A percentile compares a stretch with the other conserved stretches of the same genome.
Evolutionary conservation across 208 protist species (phyloP).

Genomic region (Leishmania braziliensis): DNA sequence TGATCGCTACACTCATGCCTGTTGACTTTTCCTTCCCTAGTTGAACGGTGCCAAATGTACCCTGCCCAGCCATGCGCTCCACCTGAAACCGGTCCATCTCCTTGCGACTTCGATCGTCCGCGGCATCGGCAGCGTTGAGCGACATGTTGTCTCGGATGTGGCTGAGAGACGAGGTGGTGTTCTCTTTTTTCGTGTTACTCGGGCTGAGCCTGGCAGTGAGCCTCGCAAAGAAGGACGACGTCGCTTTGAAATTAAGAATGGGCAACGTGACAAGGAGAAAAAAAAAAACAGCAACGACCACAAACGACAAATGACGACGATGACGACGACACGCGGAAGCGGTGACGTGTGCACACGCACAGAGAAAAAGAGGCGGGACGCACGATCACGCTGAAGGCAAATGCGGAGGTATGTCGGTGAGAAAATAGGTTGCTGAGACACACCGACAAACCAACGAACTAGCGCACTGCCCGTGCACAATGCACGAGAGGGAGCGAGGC

Average conservation of each 20-base stretch:
- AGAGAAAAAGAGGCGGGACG: background rate
- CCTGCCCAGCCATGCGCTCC: slow-evolving; percentile 95
- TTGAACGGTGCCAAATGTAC: slow-evolving; percentile 97
- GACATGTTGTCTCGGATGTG: slow-evolving; percentile 44
- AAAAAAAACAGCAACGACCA: background rate
- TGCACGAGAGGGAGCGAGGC: background rate
- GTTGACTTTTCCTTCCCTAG: slow-evolving; percentile 84
- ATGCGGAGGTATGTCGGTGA: background rate
- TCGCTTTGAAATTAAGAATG: background rate
- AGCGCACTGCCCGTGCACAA: background rate
- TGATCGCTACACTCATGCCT: slow-evolving; percentile 77
- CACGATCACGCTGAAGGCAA: background rate
- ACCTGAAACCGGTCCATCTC: slow-evolving; percentile 91
- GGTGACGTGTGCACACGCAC: background rate
- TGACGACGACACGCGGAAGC: background rate
- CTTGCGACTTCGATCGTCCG: slow-evolving; percentile 65
- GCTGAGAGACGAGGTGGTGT: slow-evolving; percentile 18
- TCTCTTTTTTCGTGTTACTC: slow-evolving; percentile 32
- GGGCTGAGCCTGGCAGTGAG: slow-evolving; percentile 27
- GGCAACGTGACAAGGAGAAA: background rate
- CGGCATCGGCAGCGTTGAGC: slow-evolving; percentile 61
- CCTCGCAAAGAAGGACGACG: slow-evolving; percentile 31
- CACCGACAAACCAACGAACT: background rate
- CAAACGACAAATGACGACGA: background rate
- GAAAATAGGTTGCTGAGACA: background rate